Conservation (phyloP, 73 alveolate species). For the Tetrahymena borealis region DNA sequence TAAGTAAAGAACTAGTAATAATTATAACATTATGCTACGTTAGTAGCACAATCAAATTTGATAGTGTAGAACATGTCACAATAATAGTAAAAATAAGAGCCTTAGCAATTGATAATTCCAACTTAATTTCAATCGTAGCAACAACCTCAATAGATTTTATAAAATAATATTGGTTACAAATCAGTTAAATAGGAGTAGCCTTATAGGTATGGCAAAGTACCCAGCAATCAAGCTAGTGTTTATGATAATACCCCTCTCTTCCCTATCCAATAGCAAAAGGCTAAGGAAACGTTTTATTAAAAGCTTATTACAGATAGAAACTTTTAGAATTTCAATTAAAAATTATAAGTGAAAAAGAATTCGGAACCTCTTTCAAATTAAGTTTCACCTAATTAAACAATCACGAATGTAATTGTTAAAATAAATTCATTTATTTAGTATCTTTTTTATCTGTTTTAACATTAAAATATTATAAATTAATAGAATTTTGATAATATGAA, state of each 20-base stretch:
- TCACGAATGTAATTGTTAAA: background rate
- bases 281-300: background rate
- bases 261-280: background rate
- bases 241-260: background rate
- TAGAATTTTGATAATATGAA: background rate
- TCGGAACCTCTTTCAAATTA: no score
- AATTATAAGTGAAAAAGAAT: background rate
- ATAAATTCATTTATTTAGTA: background rate
- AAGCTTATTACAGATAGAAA: background rate
- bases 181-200: background rate
- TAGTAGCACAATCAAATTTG: background rate
- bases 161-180: background rate
- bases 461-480: background rate
- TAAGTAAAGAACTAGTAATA: background rate
- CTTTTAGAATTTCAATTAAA: background rate
- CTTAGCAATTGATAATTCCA: no score
- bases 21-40: background rate
- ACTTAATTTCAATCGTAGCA: background rate
- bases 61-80: background rate
- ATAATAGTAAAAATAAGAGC: background rate
- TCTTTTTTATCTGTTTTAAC: background rate
- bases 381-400: background rate
- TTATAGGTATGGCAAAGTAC: background rate
- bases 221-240: background rate
- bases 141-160: background rate